Evolutionary conservation across 495 filamentous ascomycete species (phyloP), one percentile per base, ranked within the genome.

Genomic region (Amphirosellinia nigrospora): DNA sequence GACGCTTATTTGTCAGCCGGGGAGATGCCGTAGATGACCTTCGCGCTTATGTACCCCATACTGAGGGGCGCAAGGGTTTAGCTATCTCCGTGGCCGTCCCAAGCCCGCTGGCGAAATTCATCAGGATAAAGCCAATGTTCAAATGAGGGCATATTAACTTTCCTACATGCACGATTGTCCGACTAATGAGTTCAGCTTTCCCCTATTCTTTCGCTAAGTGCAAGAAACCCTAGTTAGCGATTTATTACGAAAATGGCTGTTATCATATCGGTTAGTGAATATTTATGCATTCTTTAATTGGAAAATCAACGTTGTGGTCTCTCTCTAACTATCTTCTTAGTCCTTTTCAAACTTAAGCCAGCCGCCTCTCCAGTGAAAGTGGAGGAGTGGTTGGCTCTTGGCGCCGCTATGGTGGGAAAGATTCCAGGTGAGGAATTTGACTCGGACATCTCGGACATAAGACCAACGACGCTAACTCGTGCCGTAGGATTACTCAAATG

Each of bases 21-120:
- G 21, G 21, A 60, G 56, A 60, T 60, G 30, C 56, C 56, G 56
- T 21, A 36, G n/a, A 60, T 19, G 32, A 60, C 41, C 34, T 26
- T 60, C 56, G 0, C 34, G 36, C 7, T 60, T 4, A 60, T 60
- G 56, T 41, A 60, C 56, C 56, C 56, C 56, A 60, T 21, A 15
- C 26, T n/a, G n/a, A n/a, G n/a, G n/a, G n/a, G n/a, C n/a, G n/a
- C n/a, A n/a, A n/a, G n/a, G n/a, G n/a, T n/a, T n/a, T n/a, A n/a
- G n/a, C n/a, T n/a, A n/a, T n/a, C n/a, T n/a, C n/a, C n/a, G n/a
- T n/a, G n/a, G n/a, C n/a, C n/a, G n/a, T n/a, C n/a, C n/a, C n/a
- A n/a, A n/a, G n/a, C n/a, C n/a, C n/a, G n/a, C n/a, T n/a, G n/a
- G n/a, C n/a, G n/a, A n/a, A n/a, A n/a, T n/a, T n/a, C n/a, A n/a